Conservation (phyloP, 352 stramenopile species). For the Globisporangium emineosum region DNA sequence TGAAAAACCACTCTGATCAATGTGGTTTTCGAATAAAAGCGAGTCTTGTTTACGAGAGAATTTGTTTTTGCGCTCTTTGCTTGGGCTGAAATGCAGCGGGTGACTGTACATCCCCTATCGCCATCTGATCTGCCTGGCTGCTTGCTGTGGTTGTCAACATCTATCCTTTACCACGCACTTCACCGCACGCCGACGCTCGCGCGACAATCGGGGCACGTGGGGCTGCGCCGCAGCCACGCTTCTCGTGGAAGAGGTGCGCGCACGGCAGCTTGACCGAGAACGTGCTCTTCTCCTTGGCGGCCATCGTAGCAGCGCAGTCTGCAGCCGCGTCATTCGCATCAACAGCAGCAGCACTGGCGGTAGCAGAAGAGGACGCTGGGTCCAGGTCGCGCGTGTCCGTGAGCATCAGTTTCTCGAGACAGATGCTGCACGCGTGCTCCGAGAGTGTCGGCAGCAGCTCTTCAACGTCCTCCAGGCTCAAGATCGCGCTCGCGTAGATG, state of each 20-base stretch:
- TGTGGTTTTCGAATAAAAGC: too few species aligned
- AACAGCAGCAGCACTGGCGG: background rate
- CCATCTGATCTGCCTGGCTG: too few species aligned
- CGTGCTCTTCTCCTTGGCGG: slow-evolving; percentile 9
- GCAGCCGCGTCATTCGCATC: slow-evolving; percentile 6
- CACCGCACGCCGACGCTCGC: slow-evolving; percentile 24
- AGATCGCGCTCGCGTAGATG: slow-evolving; percentile 50
- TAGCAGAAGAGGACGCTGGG: background rate
- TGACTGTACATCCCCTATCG: too few species aligned
- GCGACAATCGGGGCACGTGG: slow-evolving; percentile 59
- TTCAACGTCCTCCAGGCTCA: slow-evolving; percentile 55
- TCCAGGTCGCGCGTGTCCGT: slow-evolving; percentile 21
- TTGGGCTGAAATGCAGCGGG: too few species aligned
- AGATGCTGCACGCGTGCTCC: slow-evolving; percentile 57
- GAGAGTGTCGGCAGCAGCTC: slow-evolving; percentile 27
- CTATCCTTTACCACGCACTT: background rate
- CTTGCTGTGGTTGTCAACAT: too few species aligned
- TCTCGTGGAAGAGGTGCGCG: slow-evolving; percentile 55
- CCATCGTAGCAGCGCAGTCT: background rate
- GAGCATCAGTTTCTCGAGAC: slow-evolving; percentile 35
- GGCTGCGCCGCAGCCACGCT: slow-evolving; percentile 60
- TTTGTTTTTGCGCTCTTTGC: too few species aligned
- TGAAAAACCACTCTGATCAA: too few species aligned
- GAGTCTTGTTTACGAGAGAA: too few species aligned
- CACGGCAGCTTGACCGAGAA: slow-evolving; percentile 50